A percentile compares a stretch with the other conserved stretches of the same genome.
Evolutionary conservation across 768 basidiomycete genomes (phyloP).

Genomic region (Lentinus brumalis): DNA sequence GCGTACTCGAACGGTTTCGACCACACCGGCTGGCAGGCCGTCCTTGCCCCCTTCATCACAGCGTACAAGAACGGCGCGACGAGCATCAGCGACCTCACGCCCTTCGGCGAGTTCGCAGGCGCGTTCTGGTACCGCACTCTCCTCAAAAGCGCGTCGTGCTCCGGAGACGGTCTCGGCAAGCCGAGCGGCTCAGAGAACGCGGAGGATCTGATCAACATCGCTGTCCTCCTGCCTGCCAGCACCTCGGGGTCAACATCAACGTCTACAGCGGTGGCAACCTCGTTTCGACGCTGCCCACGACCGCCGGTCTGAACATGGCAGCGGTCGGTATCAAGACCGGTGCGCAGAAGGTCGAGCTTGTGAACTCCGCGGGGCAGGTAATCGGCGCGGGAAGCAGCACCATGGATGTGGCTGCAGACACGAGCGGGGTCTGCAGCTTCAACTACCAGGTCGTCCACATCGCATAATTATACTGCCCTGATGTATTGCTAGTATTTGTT

Average conservation of each 20-base stretch:
- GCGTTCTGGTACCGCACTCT: slow-evolving; percentile 37
- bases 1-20: slow-evolving; percentile 41
- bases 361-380: not conserved
- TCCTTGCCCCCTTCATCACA: slow-evolving; percentile 30
- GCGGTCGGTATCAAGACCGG: slow-evolving; percentile 1
- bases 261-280: slow-evolving; percentile 8
- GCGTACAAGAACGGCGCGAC: slow-evolving; percentile 30
- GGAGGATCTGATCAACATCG: slow-evolving; percentile 9
- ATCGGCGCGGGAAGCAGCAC: slow-evolving; percentile 6
- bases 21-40: slow-evolving; percentile 33
- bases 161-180: slow-evolving; percentile 4
- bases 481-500: no score
- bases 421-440: slow-evolving; percentile 7
- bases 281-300: slow-evolving; percentile 1
- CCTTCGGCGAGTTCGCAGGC: slow-evolving; percentile 29
- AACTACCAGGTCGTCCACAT: slow-evolving; percentile 9
- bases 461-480: not conserved
- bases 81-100: not conserved
- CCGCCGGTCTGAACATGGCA: slow-evolving; percentile 5
- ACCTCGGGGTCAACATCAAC: not conserved
- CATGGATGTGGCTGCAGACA: slow-evolving; percentile 3
- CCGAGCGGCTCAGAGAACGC: slow-evolving; percentile 11
- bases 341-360: slow-evolving; percentile 9
- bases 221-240: slow-evolving; percentile 5
- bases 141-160: slow-evolving; percentile 28